Conservation (phyloP, 768 basidiomycete genomes). For the Tephrocybe sp. region DNA sequence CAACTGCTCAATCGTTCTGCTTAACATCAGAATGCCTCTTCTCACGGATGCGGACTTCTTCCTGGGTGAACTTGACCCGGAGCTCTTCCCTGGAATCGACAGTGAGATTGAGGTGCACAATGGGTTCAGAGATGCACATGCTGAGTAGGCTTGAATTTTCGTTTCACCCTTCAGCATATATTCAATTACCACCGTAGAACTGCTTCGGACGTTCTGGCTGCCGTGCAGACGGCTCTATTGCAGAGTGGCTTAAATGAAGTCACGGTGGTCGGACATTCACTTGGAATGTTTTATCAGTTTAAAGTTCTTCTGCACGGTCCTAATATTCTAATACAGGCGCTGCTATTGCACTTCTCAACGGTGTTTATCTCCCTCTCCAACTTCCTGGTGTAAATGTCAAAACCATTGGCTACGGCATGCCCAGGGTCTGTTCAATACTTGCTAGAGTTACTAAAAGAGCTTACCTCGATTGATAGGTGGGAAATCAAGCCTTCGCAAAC, state of each 20-base stretch:
- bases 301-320: too few relatives aligned
- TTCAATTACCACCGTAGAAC: conserved; percentile 40
- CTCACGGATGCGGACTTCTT: conserved; percentile 44
- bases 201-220: conserved; percentile 39
- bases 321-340: conserved; percentile 24
- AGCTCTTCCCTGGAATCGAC: conserved; percentile 48
- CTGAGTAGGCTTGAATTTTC: conserved; percentile 27
- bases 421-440: conserved; percentile 29
- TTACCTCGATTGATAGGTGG: conserved; percentile 22
- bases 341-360: conserved; percentile 43
- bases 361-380: conserved; percentile 52
- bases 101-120: conserved; percentile 41
- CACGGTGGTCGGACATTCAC: conserved; percentile 43
- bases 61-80: conserved; percentile 29
- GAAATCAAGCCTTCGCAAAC: conserved; percentile 31
- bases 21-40: conserved; percentile 18
- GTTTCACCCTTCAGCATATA: conserved; percentile 23
- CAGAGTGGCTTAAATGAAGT: conserved; percentile 33
- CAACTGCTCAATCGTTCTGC: not conserved
- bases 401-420: conserved; percentile 41
- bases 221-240: conserved; percentile 39
- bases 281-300: conserved; percentile 19
- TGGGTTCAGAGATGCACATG: conserved; percentile 48
- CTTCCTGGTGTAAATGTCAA: conserved; percentile 38
- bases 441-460: not conserved